Evolutionary conservation across 2,329 filamentous ascomycete species (phyloP), one percentile per base, ranked within the genome.

Genomic region (Zymoseptoria ardabiliae): DNA sequence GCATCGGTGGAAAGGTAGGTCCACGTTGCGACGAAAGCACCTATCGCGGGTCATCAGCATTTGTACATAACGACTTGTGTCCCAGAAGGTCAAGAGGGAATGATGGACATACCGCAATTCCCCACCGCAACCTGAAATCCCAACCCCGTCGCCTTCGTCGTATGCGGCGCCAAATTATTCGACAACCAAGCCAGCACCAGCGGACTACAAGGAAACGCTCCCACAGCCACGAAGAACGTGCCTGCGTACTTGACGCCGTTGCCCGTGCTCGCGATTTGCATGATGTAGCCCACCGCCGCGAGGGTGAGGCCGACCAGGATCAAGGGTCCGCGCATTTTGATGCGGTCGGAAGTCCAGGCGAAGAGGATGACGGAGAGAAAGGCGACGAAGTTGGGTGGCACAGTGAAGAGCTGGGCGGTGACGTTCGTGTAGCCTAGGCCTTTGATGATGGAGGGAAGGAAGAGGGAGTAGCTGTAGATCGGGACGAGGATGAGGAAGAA

Each of bases 381-480:
- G 50, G 69, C 69, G 10, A 70, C 56, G 58, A 73, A 70, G 66
- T 74, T 74, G 1, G 72, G 73, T 8, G 73, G 73, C 0, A 74
- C 73, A 11, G 72, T 75, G 54, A 75, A 66, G n/a, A 75, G 71
- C 59, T 76, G 73, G 2, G 74, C 72, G 17, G 69, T 72, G 13
- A 77, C 73, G 2, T 71, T 69, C 25, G 63, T 72, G 64, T 78
- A 78, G 3, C 75, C 75, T 28, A 79, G 69, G 3, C 71, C 73
- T 7, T 68, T 68, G 63, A 79, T 76, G 65, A 79, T 79, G 30
- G 74, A 74, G 0, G 77, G 77, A 1, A 79, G 69, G 66, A 79
- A 79, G n/a, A 79, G 70, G 59, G 69, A 77, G 69, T 69, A 80
- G 59, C 68, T 77, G 72, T 76, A 76, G 59, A 76, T 73, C 5